Base-by-base conservation (phyloP, 208 protist genomes). In the Herpetomonas samuelpessoai region DNA sequence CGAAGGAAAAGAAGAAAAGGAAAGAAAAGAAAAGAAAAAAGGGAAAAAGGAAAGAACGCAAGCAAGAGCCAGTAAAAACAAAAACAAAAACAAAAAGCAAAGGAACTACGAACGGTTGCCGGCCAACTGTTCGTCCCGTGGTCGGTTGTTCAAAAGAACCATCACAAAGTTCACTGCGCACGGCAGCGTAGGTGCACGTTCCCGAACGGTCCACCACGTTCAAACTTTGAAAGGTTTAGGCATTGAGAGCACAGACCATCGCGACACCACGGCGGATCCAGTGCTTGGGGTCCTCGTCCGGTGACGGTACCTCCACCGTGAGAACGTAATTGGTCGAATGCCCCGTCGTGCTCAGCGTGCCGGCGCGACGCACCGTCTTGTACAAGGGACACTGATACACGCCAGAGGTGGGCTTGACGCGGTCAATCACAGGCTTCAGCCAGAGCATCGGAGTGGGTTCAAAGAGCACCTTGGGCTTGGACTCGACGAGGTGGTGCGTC, bases 241-340 rank as follows among this genome's bases (percentile, higher is more conserved):
- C 76, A 49, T 67, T 93, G 38, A 97, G 62, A 1, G 88, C 86
- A 55, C 86, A 92, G 10, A 97, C 71, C 47, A 91, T 77, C 19
- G 92, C 92, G 19, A 97, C 92, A 65, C 98, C 98, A 28, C 96
- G 83, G 52, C 94, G 95, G 54, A 99, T 85, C 98, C 98, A 99
- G 81, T 98, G 95, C 46, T 83, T 86, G 4, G 86, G 74, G 41
- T 95, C 74, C 57, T 83, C 69, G 2, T 74, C 67, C 10, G 97
- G 97, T 10, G 91, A 92, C 7, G 85, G 94, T n/a, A 99, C 67
- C 65, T 99, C 92, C 16, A 96, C 79, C 3, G 88, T 84, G 12
- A 99, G 71, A 2, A 99, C 93, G 74, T 96, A 99, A 79, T 99
- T 99, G 44, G 98, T 99, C 6, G 95, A 98, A 76, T 99, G 97